Percentiles rank a stretch among this genome's conserved stretches.
Evolutionary conservation across 441 rosid genomes (phyloP).

Genomic region (Erodium moschatum): DNA sequence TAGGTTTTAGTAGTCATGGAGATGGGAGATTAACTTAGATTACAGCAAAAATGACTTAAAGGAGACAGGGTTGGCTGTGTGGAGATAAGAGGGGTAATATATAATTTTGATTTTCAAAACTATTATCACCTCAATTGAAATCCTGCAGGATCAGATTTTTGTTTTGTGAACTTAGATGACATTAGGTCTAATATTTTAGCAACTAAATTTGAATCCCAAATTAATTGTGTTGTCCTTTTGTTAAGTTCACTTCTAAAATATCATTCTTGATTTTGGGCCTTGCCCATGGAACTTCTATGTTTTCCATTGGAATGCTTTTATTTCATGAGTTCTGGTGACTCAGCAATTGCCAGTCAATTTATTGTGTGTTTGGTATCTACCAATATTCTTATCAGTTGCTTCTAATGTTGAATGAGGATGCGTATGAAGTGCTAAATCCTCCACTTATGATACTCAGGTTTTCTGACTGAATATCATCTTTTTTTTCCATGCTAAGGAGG

Average conservation of each 20-base stretch:
- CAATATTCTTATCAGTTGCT: not conserved
- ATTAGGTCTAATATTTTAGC: not conserved
- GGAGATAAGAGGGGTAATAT: not conserved
- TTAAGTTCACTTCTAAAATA: not conserved
- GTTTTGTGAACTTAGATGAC: not conserved
- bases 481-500: not conserved
- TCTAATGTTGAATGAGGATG: not conserved
- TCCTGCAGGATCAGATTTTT: not conserved
- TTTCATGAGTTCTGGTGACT: not conserved
- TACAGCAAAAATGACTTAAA: no score
- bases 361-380: not conserved
- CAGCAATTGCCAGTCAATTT: not conserved
- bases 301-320: not conserved
- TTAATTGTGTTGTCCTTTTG: not conserved
- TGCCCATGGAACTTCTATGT: not conserved
- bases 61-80: no score
- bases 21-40: not conserved
- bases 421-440: not conserved
- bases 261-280: not conserved
- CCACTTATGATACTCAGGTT: not conserved
- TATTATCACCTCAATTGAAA: not conserved
- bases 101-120: no score
- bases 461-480: not conserved
- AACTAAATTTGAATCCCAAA: not conserved
- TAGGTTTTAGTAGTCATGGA: not conserved